Evolutionary conservation across 306 rosid species (phyloP).

Genomic region (Cucurbita ficifolia): DNA sequence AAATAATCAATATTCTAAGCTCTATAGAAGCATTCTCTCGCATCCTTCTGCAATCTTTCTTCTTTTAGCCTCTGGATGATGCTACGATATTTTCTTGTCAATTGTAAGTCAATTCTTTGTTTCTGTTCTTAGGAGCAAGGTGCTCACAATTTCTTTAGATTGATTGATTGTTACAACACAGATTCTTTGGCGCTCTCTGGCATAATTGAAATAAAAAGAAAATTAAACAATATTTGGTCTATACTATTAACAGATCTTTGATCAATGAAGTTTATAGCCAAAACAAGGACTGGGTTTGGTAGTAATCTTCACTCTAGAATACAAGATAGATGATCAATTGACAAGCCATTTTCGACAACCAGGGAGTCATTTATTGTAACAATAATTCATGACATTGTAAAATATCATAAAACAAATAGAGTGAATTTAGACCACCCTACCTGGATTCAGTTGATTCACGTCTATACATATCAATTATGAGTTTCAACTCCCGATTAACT

Average conservation of each 20-base stretch:
- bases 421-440: slow-evolving; percentile 22
- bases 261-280: background rate
- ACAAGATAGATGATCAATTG: background rate
- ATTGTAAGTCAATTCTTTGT: background rate
- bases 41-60: background rate
- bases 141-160: background rate
- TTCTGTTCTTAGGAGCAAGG: background rate
- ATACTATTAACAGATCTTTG: background rate
- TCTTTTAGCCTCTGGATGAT: background rate
- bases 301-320: background rate
- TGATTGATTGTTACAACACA: background rate
- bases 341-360: background rate
- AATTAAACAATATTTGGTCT: background rate
- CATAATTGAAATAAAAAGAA: background rate
- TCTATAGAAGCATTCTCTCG: background rate
- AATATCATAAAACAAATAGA: slow-evolving; percentile 7
- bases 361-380: background rate
- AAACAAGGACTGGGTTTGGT: background rate
- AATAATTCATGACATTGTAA: background rate
- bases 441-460: slow-evolving; percentile 78
- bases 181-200: background rate
- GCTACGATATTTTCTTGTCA: background rate
- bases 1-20: background rate
- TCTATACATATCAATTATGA: slow-evolving; percentile 71
- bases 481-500: slow-evolving; percentile 41